Conservation (phyloP, 495 filamentous ascomycete genomes). For the Xanthoparmelia taractica region DNA sequence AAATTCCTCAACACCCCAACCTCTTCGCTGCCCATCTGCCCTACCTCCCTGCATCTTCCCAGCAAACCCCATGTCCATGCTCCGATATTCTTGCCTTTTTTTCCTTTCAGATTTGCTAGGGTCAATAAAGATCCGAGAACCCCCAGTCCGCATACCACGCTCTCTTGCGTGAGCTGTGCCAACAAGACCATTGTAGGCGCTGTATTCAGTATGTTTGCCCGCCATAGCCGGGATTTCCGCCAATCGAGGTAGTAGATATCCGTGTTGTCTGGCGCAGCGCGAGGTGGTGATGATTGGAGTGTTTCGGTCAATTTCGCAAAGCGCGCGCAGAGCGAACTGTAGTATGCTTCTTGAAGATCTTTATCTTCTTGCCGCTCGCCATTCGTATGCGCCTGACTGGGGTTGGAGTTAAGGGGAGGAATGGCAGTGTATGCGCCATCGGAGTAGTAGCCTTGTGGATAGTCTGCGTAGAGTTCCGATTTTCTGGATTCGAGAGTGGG, state of each 20-base stretch:
- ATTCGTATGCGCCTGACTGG: constrained; percentile 8
- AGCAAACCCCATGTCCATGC: constrained; percentile 47
- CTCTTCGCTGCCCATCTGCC: constrained; percentile 41
- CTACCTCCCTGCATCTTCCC: constrained; percentile 42
- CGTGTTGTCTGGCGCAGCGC: constrained; percentile 1
- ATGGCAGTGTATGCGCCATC: constrained; percentile 65
- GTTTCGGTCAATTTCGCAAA: constrained; percentile 52
- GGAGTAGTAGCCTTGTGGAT: constrained; percentile 48
- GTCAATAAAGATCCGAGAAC: constrained; percentile 39
- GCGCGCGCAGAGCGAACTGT: constrained; percentile 50
- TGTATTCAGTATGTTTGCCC: constrained; percentile 15
- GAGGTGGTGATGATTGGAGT: constrained; percentile 49
- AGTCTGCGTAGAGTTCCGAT: constrained; percentile 30
- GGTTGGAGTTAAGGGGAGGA: constrained; percentile 10
- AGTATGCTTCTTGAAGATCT: constrained; percentile 54
- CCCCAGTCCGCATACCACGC: constrained; percentile 32
- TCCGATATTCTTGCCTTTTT: constrained; percentile 40
- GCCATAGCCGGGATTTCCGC: constrained; percentile 4
- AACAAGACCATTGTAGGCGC: constrained; percentile 30
- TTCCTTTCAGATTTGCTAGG: constrained; percentile 41
- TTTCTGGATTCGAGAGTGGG: constrained; percentile 38
- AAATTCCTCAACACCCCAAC: constrained; percentile 44
- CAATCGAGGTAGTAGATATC: not conserved
- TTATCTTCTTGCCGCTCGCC: constrained; percentile 31
- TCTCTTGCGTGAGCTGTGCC: constrained; percentile 38